A percentile compares a stretch with the other conserved stretches of the same genome.
These are phyloP conservation scores for Carex scoparia DNA, from an alignment of 176 grass and related monocot genomes.

Conservation along the genomic window DNA sequence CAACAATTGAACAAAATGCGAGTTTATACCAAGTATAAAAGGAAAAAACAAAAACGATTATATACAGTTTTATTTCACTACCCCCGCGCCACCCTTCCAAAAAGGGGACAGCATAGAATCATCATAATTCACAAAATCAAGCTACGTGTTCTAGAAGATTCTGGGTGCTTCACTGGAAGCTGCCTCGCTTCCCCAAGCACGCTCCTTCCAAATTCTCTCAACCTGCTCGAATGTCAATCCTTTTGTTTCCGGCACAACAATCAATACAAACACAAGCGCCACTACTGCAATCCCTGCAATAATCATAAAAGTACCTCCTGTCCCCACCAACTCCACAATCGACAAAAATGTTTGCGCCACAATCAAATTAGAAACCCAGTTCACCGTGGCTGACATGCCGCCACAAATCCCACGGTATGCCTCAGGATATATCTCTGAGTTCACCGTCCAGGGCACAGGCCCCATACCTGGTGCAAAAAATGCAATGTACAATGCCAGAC, in stretches of 20 bases:
- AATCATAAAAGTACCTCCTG: slow-evolving; percentile 61
- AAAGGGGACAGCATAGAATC: not conserved
- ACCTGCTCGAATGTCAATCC: slow-evolving; percentile 84
- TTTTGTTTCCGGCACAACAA: slow-evolving; percentile 79
- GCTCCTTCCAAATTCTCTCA: slow-evolving; percentile 69
- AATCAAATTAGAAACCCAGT: slow-evolving; percentile 86
- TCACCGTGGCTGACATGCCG: slow-evolving; percentile 92
- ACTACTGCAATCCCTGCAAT: slow-evolving; percentile 53
- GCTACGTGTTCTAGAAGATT: slow-evolving; percentile 36
- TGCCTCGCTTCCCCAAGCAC: slow-evolving; percentile 38
- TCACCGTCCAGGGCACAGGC: slow-evolving; percentile 87
- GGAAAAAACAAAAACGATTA: not conserved
- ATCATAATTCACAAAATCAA: slow-evolving; percentile 20
- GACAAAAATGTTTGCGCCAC: slow-evolving; percentile 82
- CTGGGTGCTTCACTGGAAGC: slow-evolving; percentile 7
- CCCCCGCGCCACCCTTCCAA: not conserved
- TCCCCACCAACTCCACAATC: slow-evolving; percentile 57
- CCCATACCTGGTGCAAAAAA: slow-evolving; percentile 90
- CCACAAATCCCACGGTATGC: slow-evolving; percentile 74
- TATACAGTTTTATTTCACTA: not conserved
- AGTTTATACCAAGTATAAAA: not conserved
- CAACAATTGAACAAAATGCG: not conserved
- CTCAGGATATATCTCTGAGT: slow-evolving; percentile 86
- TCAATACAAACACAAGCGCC: slow-evolving; percentile 63
- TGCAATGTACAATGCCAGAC: slow-evolving; percentile 71